Conservation (phyloP, 805 yeast genomes). For the Groenewaldozyma tartarivorans region DNA sequence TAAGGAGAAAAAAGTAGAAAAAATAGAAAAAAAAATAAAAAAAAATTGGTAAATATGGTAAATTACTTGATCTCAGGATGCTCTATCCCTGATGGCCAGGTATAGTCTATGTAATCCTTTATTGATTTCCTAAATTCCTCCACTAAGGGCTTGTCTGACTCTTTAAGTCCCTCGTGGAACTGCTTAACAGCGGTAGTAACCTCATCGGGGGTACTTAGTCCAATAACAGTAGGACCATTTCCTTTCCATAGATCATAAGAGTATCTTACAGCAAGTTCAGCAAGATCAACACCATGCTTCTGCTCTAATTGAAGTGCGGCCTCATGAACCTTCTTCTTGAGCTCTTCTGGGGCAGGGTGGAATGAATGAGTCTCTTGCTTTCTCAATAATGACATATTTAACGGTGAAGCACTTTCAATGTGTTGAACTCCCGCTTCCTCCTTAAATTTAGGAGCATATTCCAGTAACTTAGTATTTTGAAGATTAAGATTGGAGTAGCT, state of each 20-base stretch:
- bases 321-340: slow-evolving; percentile 37
- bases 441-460: slow-evolving; percentile 31
- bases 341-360: slow-evolving; percentile 66
- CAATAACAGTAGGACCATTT: slow-evolving; percentile 62
- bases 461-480: slow-evolving; percentile 55
- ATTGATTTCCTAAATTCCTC: slow-evolving; percentile 33
- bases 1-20: background rate
- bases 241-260: slow-evolving; percentile 52
- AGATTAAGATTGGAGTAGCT: slow-evolving; percentile 76
- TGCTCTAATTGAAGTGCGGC: slow-evolving; percentile 40
- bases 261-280: slow-evolving; percentile 71
- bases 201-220: slow-evolving; percentile 59
- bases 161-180: slow-evolving; percentile 40
- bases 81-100: slow-evolving; percentile 50
- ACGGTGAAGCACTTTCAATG: slow-evolving; percentile 74
- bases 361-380: slow-evolving; percentile 57
- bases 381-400: slow-evolving; percentile 79
- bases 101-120: slow-evolving; percentile 51
- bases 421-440: slow-evolving; percentile 44
- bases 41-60: background rate
- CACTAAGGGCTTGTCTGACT: slow-evolving; percentile 36
- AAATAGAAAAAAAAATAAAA: too few species aligned
- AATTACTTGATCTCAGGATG: slow-evolving; percentile 8
- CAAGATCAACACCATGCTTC: slow-evolving; percentile 49
- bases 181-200: slow-evolving; percentile 51